Percentiles rank a stretch among this genome's conserved stretches.
Evolutionary conservation across 225 moss, liverwort and hornwort species (phyloP).

Genomic region (Asterella californica): DNA sequence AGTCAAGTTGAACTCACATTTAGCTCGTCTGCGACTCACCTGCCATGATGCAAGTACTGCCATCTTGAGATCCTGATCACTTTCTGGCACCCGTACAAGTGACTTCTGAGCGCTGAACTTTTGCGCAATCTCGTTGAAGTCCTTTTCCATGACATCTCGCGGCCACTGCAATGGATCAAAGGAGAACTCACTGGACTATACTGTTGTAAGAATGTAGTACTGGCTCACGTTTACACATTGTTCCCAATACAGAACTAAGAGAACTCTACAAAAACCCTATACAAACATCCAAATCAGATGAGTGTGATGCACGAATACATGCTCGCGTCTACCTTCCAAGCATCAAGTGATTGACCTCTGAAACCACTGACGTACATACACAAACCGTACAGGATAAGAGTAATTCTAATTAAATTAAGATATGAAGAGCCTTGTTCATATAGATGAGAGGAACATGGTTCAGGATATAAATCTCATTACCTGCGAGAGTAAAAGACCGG

Average conservation of each 20-base stretch:
- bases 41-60: conserved; percentile 92
- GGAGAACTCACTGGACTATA: conserved; percentile 80
- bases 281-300: too few species aligned
- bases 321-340: too few species aligned
- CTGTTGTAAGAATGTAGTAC: conserved; percentile 25
- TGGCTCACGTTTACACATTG: background rate
- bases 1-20: background rate
- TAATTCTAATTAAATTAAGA: too few species aligned
- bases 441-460: background rate
- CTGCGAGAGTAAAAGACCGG: conserved; percentile 94
- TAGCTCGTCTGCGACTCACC: conserved; percentile 33
- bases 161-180: conserved; percentile 90
- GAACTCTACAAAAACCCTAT: background rate
- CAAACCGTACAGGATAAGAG: too few species aligned
- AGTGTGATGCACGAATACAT: too few species aligned
- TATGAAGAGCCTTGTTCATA: background rate
- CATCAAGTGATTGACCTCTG: too few species aligned
- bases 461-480: conserved; percentile 28
- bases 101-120: conserved; percentile 70
- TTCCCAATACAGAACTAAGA: background rate
- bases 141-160: conserved; percentile 73
- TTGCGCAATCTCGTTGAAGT: conserved; percentile 57
- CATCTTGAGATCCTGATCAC: conserved; percentile 72
- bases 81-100: conserved; percentile 62
- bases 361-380: too few species aligned